These are phyloP conservation scores for Suillus subluteus DNA, from an alignment of 768 basidiomycete genomes.

Conservation along the genomic window DNA sequence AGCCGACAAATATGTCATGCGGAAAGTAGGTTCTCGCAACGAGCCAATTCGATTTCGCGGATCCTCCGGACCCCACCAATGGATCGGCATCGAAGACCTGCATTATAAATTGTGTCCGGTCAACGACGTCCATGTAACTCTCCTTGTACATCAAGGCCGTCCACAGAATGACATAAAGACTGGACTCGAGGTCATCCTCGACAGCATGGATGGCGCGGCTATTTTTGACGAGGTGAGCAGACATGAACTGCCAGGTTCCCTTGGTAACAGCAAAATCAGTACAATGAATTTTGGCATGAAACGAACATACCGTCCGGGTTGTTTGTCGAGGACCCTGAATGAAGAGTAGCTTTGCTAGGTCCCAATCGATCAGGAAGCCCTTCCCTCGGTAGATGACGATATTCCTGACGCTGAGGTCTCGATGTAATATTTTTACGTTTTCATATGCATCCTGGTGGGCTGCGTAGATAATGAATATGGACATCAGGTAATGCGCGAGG, in stretches of 20 bases:
- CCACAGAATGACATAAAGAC: conserved; percentile 7
- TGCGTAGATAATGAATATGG: neutral
- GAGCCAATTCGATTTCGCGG: neutral
- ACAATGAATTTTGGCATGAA: neutral
- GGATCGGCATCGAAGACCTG: neutral
- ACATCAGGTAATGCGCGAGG: neutral
- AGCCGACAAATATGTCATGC: neutral
- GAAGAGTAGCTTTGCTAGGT: conserved; percentile 2
- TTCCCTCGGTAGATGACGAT: conserved; percentile 3
- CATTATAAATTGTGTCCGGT: neutral
- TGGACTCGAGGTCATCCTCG: conserved; percentile 7
- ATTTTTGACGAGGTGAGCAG: conserved; percentile 3
- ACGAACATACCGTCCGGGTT: neutral
- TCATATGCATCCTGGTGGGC: conserved; percentile 7
- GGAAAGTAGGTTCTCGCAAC: neutral
- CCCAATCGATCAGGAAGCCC: conserved; percentile 12
- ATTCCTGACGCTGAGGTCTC: conserved; percentile 8
- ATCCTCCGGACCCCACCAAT: neutral
- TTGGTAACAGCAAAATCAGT: neutral
- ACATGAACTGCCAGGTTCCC: conserved; percentile 13
- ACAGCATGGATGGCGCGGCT: neutral
- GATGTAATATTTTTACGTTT: conserved; percentile 6
- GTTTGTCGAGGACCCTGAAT: neutral
- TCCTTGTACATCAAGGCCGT: neutral
- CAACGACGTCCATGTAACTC: neutral